A percentile compares a stretch with the other conserved stretches of the same genome.
Conservation (phyloP, 2,329 filamentous ascomycete species). For the Stachybotrys chartarum region DNA sequence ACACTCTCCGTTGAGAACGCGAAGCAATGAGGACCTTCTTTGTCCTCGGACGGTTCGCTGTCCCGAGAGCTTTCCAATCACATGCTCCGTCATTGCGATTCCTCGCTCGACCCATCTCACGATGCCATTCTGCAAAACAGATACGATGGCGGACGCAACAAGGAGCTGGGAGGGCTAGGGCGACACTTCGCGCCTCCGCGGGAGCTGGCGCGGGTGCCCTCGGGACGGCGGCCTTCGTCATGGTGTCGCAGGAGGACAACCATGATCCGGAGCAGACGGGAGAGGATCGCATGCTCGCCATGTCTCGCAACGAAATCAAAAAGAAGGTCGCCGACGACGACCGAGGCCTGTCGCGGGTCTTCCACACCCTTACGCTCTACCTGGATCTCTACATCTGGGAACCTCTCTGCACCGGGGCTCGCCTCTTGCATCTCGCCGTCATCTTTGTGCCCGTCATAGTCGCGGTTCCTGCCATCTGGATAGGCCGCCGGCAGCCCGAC, state of each 20-base stretch:
- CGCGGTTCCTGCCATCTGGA: constrained; percentile 72
- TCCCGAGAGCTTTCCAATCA: constrained; percentile 27
- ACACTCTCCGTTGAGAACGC: constrained; percentile 6
- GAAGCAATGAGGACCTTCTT: constrained; percentile 39
- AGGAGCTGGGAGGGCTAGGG: constrained; percentile 12
- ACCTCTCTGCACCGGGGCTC: constrained; percentile 75
- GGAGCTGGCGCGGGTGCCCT: constrained; percentile 30
- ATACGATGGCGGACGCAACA: constrained; percentile 14
- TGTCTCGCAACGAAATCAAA: constrained; percentile 68
- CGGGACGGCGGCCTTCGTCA: constrained; percentile 50
- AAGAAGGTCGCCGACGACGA: constrained; percentile 60
- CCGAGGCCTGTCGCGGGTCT: constrained; percentile 48
- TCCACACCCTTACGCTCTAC: constrained; percentile 55
- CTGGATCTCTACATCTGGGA: constrained; percentile 73
- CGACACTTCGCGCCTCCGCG: constrained; percentile 29
- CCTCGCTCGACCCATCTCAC: constrained; percentile 15
- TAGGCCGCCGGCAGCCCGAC: constrained; percentile 57
- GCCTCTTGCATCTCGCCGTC: constrained; percentile 78
- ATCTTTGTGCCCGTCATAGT: constrained; percentile 90
- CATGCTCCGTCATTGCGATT: constrained; percentile 8
- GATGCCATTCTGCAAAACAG: constrained; percentile 14
- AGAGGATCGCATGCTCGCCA: constrained; percentile 81
- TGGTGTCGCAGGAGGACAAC: constrained; percentile 49
- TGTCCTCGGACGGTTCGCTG: constrained; percentile 35
- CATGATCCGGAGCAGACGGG: constrained; percentile 51